Conservation (phyloP, 2,329 filamentous ascomycete species). For the Penicillium sp. region DNA sequence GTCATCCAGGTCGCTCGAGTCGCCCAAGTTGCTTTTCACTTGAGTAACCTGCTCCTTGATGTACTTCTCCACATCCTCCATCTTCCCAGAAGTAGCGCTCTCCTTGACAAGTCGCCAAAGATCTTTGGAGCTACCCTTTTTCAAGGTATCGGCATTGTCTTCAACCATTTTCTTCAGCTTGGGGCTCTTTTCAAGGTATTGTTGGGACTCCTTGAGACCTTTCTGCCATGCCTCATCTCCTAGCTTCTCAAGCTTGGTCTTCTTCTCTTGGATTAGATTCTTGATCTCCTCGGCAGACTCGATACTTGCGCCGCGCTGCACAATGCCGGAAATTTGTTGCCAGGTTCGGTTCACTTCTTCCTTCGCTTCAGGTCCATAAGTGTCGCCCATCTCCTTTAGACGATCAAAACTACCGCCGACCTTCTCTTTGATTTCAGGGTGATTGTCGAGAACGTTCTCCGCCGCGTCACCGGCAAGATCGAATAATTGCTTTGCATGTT, state of each 20-base stretch:
- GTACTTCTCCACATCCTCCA: not conserved
- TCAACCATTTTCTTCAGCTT: not conserved
- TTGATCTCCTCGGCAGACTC: conserved; percentile 55
- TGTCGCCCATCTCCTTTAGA: conserved; percentile 67
- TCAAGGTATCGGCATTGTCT: not conserved
- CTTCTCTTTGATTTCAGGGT: conserved; percentile 66
- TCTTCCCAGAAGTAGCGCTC: not conserved
- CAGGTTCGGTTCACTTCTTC: conserved; percentile 73
- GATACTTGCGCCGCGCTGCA: conserved; percentile 56
- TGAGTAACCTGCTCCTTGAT: not conserved
- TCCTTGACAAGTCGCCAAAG: not conserved
- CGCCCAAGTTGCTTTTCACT: not conserved
- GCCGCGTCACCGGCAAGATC: conserved; percentile 56
- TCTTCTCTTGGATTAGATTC: conserved; percentile 68
- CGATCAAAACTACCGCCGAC: conserved; percentile 67
- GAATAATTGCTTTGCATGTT: conserved; percentile 66
- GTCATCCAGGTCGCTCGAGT: not conserved
- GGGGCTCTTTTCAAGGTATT: not conserved
- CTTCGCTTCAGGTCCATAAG: conserved; percentile 74
- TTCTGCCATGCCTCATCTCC: conserved; percentile 66
- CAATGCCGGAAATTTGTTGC: conserved; percentile 48
- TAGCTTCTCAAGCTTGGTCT: conserved; percentile 64
- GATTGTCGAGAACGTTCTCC: not conserved
- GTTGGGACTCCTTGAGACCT: not conserved
- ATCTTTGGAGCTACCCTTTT: not conserved